phyloP scores from a whole-genome alignment of 2,329 filamentous ascomycete species.

The Fusarium fujikuroi region DNA sequence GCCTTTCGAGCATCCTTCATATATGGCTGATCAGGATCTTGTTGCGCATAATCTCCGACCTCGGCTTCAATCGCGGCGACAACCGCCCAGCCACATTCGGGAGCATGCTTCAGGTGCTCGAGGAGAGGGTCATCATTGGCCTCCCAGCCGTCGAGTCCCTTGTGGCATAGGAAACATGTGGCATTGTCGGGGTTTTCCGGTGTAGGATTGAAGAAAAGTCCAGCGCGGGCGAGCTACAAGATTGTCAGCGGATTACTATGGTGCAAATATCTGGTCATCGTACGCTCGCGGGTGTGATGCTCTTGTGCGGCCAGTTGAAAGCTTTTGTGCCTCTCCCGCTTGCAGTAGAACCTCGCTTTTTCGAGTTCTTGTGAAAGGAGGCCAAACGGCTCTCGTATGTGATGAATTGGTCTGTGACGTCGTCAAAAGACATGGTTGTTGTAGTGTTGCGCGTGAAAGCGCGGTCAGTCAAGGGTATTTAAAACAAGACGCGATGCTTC shows the following conservation, averaged over 20 bases:
- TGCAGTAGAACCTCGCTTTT: conserved; percentile 76
- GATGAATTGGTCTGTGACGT: conserved; percentile 60
- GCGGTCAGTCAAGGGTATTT: conserved; percentile 27
- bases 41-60: conserved; percentile 69
- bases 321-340: conserved; percentile 63
- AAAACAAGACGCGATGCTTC: conserved; percentile 36
- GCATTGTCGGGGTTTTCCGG: conserved; percentile 85
- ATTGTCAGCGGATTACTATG: conserved; percentile 36
- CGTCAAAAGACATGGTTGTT: conserved; percentile 48
- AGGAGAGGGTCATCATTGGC: conserved; percentile 81
- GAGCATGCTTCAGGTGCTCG: conserved; percentile 87
- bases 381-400: conserved; percentile 81
- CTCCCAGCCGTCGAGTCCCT: conserved; percentile 92
- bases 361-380: conserved; percentile 77
- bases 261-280: conserved; percentile 6
- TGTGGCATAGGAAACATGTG: conserved; percentile 86
- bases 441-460: conserved; percentile 34
- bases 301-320: conserved; percentile 79
- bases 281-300: conserved; percentile 49
- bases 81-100: conserved; percentile 88
- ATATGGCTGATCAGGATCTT: conserved; percentile 77
- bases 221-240: conserved; percentile 83
- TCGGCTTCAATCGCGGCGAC: conserved; percentile 71
- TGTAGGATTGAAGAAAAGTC: conserved; percentile 88
- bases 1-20: conserved; percentile 82